These are phyloP conservation scores for Pisolithus orientalis DNA, from an alignment of 768 basidiomycete genomes.

Conservation along the genomic window DNA sequence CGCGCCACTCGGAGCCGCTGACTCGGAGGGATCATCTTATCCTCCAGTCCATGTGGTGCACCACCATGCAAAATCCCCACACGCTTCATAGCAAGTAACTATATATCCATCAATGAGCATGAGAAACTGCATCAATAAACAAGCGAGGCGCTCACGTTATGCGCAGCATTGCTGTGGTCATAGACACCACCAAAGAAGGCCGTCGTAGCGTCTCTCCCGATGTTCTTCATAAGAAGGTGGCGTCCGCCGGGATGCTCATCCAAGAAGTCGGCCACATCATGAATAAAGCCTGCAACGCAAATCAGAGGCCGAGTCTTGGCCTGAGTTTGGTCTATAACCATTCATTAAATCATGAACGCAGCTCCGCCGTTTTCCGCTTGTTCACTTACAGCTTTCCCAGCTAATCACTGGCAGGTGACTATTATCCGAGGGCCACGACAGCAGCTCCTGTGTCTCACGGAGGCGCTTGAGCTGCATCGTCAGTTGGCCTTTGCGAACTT, in stretches of 20 bases:
- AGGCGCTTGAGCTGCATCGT: constrained; percentile 93
- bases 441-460: constrained; percentile 64
- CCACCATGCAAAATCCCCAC: constrained; percentile 51
- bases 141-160: constrained; percentile 49
- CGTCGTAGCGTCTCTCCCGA: constrained; percentile 87
- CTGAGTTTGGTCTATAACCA: constrained; percentile 65
- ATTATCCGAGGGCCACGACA: constrained; percentile 74
- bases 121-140: background rate
- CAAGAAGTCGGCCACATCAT: constrained; percentile 78
- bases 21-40: constrained; percentile 63
- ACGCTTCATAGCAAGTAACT: constrained; percentile 43
- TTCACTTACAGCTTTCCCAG: constrained; percentile 76
- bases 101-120: constrained; percentile 3
- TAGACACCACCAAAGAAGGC: constrained; percentile 94
- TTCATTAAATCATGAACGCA: background rate
- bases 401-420: constrained; percentile 74
- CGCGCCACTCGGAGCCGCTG: constrained; percentile 66
- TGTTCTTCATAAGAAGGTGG: constrained; percentile 74
- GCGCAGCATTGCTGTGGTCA: constrained; percentile 83
- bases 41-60: constrained; percentile 48
- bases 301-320: constrained; percentile 73
- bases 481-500: constrained; percentile 80
- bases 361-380: too few relatives aligned
- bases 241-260: constrained; percentile 92
- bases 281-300: constrained; percentile 88